A percentile compares a stretch with the other conserved stretches of the same genome.
Evolutionary conservation across 169 alveolate species (phyloP).

Genomic region (Eimeria nieschulzi): DNA sequence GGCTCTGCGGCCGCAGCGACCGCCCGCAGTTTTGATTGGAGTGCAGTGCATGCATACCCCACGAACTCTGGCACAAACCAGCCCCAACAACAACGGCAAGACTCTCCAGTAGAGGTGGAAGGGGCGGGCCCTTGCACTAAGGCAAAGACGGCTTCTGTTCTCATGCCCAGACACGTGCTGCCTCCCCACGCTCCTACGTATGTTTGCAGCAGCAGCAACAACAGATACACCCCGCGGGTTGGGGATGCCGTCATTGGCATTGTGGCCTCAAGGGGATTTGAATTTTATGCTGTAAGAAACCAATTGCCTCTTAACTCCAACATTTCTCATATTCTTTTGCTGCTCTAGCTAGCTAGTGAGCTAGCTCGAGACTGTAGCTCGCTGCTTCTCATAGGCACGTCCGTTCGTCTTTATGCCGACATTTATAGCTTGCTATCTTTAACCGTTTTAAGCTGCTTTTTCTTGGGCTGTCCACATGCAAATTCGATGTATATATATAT

Average conservation of each 20-base stretch:
- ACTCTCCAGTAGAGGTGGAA: conserved; percentile 10
- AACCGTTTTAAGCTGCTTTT: no score
- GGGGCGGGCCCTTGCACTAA: conserved; percentile 46
- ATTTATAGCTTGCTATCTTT: no score
- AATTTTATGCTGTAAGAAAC: conserved; percentile 36
- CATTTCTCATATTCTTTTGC: no score
- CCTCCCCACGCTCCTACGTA: conserved; percentile 61
- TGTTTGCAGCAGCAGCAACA: conserved; percentile 33
- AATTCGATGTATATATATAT: no score
- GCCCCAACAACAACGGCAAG: neutral
- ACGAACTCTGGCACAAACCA: neutral
- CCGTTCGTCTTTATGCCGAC: no score
- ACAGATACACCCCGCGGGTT: conserved; percentile 57
- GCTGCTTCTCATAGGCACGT: no score
- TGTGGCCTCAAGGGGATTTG: conserved; percentile 47
- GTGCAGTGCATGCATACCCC: conserved; percentile 8
- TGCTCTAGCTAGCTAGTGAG: no score
- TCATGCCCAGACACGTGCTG: conserved; percentile 30
- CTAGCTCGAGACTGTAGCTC: no score
- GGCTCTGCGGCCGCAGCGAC: conserved; percentile 38
- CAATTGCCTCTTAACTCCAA: no score
- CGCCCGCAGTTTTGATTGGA: conserved; percentile 51
- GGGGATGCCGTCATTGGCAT: conserved; percentile 69
- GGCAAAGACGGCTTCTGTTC: conserved; percentile 35
- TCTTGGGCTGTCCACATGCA: no score